Percentiles rank a stretch among this genome's conserved stretches.
Conservation (phyloP, 1,284 basidiomycete genomes). For the Coniophora puteana region DNA sequence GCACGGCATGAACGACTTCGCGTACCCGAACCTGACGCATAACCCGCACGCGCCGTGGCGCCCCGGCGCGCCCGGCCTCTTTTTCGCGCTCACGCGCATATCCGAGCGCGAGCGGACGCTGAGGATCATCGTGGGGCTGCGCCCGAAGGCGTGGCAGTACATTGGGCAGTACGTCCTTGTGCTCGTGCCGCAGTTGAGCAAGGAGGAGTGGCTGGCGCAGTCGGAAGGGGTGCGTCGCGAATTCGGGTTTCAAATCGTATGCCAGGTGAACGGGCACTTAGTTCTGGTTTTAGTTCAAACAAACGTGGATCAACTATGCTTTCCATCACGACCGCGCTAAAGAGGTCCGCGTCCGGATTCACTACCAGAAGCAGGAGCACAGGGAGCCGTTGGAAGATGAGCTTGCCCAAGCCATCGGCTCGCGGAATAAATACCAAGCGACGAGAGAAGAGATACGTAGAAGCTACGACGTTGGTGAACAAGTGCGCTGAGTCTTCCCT, state of each 20-base stretch:
- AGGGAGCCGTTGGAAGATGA: slow-evolving; percentile 14
- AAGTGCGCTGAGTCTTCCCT: slow-evolving; percentile 8
- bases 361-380: slow-evolving; percentile 12
- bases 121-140: slow-evolving; percentile 19
- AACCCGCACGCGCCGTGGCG: slow-evolving; percentile 34
- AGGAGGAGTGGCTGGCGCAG: slow-evolving; percentile 23
- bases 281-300: slow-evolving; percentile 11
- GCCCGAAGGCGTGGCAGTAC: slow-evolving; percentile 22
- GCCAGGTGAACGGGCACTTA: not conserved
- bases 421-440: slow-evolving; percentile 12
- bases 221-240: slow-evolving; percentile 11
- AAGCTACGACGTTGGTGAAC: slow-evolving; percentile 15
- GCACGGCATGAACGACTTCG: slow-evolving; percentile 30
- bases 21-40: slow-evolving; percentile 29
- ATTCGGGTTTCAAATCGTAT: not conserved
- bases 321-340: slow-evolving; percentile 11
- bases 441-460: slow-evolving; percentile 11
- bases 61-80: slow-evolving; percentile 34
- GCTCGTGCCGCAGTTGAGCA: slow-evolving; percentile 16
- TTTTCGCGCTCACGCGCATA: slow-evolving; percentile 17
- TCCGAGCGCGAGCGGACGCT: not conserved
- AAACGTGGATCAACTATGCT: slow-evolving; percentile 17
- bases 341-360: slow-evolving; percentile 13
- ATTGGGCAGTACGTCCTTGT: slow-evolving; percentile 26
- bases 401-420: not conserved